phyloP scores from a whole-genome alignment of 768 basidiomycete species.

The Coprinellus micaceus region DNA sequence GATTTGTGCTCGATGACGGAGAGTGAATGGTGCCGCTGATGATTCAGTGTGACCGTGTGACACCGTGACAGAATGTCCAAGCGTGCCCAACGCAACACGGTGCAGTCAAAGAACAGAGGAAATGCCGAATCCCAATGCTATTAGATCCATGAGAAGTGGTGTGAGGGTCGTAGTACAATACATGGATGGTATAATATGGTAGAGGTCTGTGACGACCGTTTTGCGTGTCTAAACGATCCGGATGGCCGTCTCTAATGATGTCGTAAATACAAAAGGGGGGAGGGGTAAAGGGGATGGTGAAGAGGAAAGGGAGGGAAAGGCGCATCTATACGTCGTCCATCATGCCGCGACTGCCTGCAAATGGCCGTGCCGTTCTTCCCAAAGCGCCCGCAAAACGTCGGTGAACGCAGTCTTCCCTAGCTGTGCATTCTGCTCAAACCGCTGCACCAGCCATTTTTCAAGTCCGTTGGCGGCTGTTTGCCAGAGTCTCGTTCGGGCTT shows the following conservation, averaged over 20 bases:
- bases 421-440: conserved; percentile 91
- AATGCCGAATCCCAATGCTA: not conserved
- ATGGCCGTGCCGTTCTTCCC: conserved; percentile 61
- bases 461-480: conserved; percentile 76
- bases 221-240: conserved; percentile 1
- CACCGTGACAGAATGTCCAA: not conserved
- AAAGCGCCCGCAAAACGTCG: conserved; percentile 75
- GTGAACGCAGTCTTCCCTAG: conserved; percentile 87
- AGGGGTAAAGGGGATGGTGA: too few species aligned
- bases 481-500: conserved; percentile 79
- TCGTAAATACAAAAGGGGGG: not conserved
- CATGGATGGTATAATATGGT: conserved; percentile 1
- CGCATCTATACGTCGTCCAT: not conserved
- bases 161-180: not conserved
- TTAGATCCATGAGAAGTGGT: not conserved
- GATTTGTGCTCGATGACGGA: not conserved
- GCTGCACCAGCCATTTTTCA: conserved; percentile 81
- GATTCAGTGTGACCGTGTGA: conserved; percentile 1
- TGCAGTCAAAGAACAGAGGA: too few species aligned
- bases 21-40: not conserved
- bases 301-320: not conserved
- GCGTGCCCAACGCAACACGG: too few species aligned
- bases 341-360: not conserved
- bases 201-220: not conserved
- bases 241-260: not conserved